Base-by-base conservation (phyloP, 768 basidiomycete genomes). In the Boletus vinaceobasis region DNA sequence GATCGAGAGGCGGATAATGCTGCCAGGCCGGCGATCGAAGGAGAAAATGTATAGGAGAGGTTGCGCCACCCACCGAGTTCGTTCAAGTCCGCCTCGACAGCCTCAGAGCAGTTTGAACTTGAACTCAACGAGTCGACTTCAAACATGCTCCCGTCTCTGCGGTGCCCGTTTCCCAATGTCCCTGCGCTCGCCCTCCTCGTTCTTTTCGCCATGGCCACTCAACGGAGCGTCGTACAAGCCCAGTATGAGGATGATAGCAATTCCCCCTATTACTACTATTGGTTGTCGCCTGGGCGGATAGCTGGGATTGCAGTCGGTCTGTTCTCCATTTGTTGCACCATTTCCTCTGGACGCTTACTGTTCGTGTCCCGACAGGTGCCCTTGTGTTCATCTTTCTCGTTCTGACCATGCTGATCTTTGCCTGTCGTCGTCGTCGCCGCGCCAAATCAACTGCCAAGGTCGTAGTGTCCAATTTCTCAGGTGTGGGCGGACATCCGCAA, bases 211-310 rank as follows among this genome's bases (percentile, higher is more conserved):
- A 36, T 69, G n/a, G 40, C 43, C n/a, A 37, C 11, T 26, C 42
- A 48, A 33, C 49, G 46, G 17, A 48, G 31, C 31, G 36, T 27
- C 43, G 65, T 47, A 4, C 37, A 15, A 6, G 65, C 68, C 11
- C 63, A 68, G 26, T 21, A 46, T 23, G 43, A 42, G 11, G 21
- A 19, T 14, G 14, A 13, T 11, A 3, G 0, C 8, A 0, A 14
- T 21, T 11, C 50, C 52, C 29, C 55, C 53, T 60, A 55, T 48
- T 21, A 45, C 33, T 21, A 45, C 33, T 51, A 59, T 27, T 64
- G 68, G 63, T 33, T 69, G 39, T 46, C 68, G 8, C 65, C 65
- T 13, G 65, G 54, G 5, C 64, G 70, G 21, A 66, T 70, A 51
- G 61, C 32, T 17, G 68, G 61, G 13, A 43, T 70, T 5, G 59